Evolutionary conservation across 352 stramenopile species (phyloP), one percentile per base, ranked within the genome.

Genomic region (Globisporangium viniferum): DNA sequence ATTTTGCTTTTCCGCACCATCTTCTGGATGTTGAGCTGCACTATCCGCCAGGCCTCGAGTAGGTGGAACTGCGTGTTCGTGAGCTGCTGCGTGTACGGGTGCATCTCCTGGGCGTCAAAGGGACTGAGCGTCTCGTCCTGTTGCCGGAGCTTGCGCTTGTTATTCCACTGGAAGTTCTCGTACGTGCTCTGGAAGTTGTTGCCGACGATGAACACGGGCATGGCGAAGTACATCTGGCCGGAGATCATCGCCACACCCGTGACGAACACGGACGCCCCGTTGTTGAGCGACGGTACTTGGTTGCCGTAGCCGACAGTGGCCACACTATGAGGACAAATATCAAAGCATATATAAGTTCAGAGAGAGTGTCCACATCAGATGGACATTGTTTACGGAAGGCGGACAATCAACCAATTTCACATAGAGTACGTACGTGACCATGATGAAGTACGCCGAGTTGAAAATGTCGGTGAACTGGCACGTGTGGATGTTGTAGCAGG

Each of bases 381-480:
- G 55, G 55, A 48, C 20, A 46, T 3, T 46, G 3, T 27, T 0
- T 12, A 44, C 8, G n/a, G 24, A 20, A 33, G 31, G 31, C 5
- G 31, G 31, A 33, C 31, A 33, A 33, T 33, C 31, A 33, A 33
- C 31, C 31, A 33, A 33, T 33, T 33, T 27, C 39, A 44, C 24
- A n/a, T 10, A 62, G 6, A 33, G 29, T 55, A 86, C 75, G 54
- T 89, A 94, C 86, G 87, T 92, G 68, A 92, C 76, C 80, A 94
- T 90, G 64, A 92, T 82, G 70, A 93, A 94, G 56, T 94, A 94
- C 1, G 76, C 83, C 14, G 87, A 79, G 67, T 94, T 94, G 72
- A 93, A 92, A 41, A 93, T 91, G 67, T 93, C 87, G 18, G 84
- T 93, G 65, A 94, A 94, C 22, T 78, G 74, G 66, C 86, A 94